These are phyloP conservation scores for Schwanniomyces vanrijiae DNA, from an alignment of 805 yeast species.

Conservation along the genomic window DNA sequence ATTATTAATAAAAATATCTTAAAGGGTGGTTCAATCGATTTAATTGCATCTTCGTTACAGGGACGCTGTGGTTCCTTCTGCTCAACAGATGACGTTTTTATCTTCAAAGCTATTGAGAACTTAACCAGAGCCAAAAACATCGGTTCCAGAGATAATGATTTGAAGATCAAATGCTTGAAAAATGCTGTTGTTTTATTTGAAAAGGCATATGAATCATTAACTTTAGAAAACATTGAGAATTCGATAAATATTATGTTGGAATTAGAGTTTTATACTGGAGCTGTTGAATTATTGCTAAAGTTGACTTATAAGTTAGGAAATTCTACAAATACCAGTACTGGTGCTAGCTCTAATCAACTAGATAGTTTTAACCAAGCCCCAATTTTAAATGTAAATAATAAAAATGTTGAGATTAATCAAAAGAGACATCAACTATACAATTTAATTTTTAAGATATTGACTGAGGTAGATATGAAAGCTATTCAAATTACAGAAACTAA, in stretches of 20 bases:
- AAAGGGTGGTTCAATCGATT: conserved; percentile 90
- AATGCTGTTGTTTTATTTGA: conserved; percentile 77
- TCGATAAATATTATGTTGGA: conserved; percentile 76
- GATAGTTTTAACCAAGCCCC: not conserved
- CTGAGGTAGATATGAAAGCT: conserved; percentile 67
- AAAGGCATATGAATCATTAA: conserved; percentile 74
- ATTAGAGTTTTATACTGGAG: conserved; percentile 79
- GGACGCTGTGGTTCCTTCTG: conserved; percentile 95
- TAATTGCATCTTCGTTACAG: conserved; percentile 82
- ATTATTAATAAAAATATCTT: conserved; percentile 85
- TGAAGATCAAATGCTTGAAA: conserved; percentile 61
- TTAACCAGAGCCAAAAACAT: conserved; percentile 81
- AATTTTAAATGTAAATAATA: conserved; percentile 5
- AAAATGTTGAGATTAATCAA: conserved; percentile 14
- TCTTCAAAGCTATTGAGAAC: conserved; percentile 92
- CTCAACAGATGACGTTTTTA: conserved; percentile 87
- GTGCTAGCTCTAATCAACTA: not conserved
- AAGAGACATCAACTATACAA: conserved; percentile 55
- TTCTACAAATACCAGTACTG: conserved; percentile 6
- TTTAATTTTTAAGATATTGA: conserved; percentile 71
- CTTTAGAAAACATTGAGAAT: conserved; percentile 77
- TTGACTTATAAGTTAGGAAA: conserved; percentile 64
- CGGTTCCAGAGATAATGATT: conserved; percentile 69
- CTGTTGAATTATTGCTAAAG: conserved; percentile 76
- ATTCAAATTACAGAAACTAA: conserved; percentile 40